Conservation (phyloP, 2,329 filamentous ascomycete genomes). For the Ophiostoma pallidulum region DNA sequence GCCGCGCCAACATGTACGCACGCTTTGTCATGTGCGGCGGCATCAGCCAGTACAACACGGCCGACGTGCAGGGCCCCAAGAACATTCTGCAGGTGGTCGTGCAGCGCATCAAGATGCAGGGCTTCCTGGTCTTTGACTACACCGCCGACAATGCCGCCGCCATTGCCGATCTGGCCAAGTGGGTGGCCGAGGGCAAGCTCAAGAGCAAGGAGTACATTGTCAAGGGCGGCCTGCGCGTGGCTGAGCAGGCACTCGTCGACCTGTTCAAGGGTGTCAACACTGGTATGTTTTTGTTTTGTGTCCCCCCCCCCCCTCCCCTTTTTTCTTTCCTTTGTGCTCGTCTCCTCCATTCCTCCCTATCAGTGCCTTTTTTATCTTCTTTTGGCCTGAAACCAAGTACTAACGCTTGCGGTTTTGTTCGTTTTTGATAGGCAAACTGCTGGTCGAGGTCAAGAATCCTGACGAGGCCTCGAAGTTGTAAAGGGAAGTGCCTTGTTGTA, state of each 20-base stretch:
- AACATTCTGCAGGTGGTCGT: slow-evolving; percentile 22
- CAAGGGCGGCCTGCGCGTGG: slow-evolving; percentile 55
- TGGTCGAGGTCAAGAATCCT: slow-evolving; percentile 19
- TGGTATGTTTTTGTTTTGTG: slow-evolving; percentile 29
- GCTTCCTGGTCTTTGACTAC: slow-evolving; percentile 66
- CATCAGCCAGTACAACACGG: slow-evolving; percentile 60
- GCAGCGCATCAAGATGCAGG: slow-evolving; percentile 51
- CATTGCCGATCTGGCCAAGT: slow-evolving; percentile 50
- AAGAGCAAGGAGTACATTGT: slow-evolving; percentile 63
- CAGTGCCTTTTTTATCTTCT: no score
- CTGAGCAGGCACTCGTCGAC: slow-evolving; percentile 52
- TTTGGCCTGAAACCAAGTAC: no score
- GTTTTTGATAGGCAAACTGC: slow-evolving; percentile 19
- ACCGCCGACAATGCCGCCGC: slow-evolving; percentile 47
- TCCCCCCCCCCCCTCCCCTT: neutral
- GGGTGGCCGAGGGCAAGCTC: slow-evolving; percentile 63
- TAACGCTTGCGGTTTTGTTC: no score
- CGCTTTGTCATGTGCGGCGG: slow-evolving; percentile 63
- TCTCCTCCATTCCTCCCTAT: no score
- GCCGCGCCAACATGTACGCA: slow-evolving; percentile 50
- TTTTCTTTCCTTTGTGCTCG: no score
- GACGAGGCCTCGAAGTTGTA: slow-evolving; percentile 17
- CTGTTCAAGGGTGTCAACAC: slow-evolving; percentile 63
- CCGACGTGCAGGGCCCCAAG: slow-evolving; percentile 45
- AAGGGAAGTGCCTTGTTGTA: neutral